A percentile compares a stretch with the other conserved stretches of the same genome.
These are phyloP conservation scores for Saturnispora bothae DNA, from an alignment of 805 yeast genomes.

Conservation along the genomic window DNA sequence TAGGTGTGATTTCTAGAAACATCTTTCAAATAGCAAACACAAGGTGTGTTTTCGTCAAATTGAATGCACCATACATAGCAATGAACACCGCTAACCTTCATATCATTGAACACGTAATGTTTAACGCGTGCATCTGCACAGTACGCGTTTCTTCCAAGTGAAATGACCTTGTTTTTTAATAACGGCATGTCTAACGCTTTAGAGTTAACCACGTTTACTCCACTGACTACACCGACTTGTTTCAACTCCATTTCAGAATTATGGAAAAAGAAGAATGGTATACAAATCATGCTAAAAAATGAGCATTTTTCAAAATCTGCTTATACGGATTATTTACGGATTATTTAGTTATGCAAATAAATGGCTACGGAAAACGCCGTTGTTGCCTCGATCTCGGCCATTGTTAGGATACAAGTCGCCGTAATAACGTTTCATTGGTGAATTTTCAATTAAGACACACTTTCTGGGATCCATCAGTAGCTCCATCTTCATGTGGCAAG, in stretches of 20 bases:
- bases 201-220: neutral
- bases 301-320: neutral
- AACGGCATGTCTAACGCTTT: constrained; percentile 7
- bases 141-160: constrained; percentile 33
- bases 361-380: too few relatives aligned
- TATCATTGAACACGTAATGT: constrained; percentile 5
- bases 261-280: neutral
- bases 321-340: neutral
- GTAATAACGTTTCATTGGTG: constrained; percentile 13
- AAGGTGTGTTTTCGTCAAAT: constrained; percentile 38
- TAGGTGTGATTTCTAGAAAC: constrained; percentile 41
- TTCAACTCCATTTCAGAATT: neutral
- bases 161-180: constrained; percentile 26
- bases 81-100: constrained; percentile 36
- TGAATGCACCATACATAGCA: constrained; percentile 28
- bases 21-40: constrained; percentile 41
- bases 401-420: constrained; percentile 13
- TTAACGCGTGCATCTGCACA: constrained; percentile 17
- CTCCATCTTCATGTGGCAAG: constrained; percentile 1
- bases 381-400: constrained; percentile 8
- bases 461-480: neutral
- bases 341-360: neutral
- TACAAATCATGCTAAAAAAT: neutral
- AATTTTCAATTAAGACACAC: constrained; percentile 3
- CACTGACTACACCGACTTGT: neutral